Percentiles rank a stretch among this genome's conserved stretches.
phyloP scores from a whole-genome alignment of 495 filamentous ascomycete species.

The Ascobolus immersus region DNA sequence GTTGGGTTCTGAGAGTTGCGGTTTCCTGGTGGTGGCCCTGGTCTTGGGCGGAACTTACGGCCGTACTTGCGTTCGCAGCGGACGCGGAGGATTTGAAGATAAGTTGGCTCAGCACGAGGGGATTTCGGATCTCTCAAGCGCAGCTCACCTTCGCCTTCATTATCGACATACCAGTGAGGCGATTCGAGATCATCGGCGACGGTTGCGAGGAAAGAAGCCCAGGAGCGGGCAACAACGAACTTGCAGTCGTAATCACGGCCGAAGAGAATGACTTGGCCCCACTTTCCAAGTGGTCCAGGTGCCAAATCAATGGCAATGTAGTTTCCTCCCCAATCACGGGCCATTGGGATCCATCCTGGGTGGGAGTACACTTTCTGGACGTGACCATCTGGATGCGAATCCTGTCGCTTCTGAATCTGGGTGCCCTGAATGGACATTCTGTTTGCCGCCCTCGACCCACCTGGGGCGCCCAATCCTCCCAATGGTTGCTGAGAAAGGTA shows the following conservation, averaged over 20 bases:
- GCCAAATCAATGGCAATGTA: constrained; percentile 84
- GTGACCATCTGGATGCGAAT: constrained; percentile 60
- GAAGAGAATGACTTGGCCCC: constrained; percentile 92
- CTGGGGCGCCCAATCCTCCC: constrained; percentile 27
- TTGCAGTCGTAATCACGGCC: constrained; percentile 97
- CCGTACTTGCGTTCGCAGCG: constrained; percentile 85
- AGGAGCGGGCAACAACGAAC: constrained; percentile 82
- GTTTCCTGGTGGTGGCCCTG: too few relatives aligned
- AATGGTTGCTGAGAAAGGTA: constrained; percentile 52
- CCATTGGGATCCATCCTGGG: constrained; percentile 84
- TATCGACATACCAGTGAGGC: constrained; percentile 68
- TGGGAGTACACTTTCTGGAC: constrained; percentile 88
- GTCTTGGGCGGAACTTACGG: too few relatives aligned
- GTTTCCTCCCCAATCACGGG: constrained; percentile 96
- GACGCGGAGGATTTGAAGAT: constrained; percentile 85
- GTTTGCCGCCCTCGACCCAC: constrained; percentile 12
- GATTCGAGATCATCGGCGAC: constrained; percentile 75
- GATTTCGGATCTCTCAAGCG: constrained; percentile 79
- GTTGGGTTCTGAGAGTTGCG: too few relatives aligned
- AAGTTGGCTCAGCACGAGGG: constrained; percentile 68
- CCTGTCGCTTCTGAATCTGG: constrained; percentile 61
- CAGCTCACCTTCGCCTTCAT: constrained; percentile 72
- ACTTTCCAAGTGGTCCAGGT: constrained; percentile 67
- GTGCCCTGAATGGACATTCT: constrained; percentile 26
- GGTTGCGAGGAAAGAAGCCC: constrained; percentile 63